phyloP scores from a whole-genome alignment of 2,329 filamentous ascomycete genomes.

The Cladosporium sp. region DNA sequence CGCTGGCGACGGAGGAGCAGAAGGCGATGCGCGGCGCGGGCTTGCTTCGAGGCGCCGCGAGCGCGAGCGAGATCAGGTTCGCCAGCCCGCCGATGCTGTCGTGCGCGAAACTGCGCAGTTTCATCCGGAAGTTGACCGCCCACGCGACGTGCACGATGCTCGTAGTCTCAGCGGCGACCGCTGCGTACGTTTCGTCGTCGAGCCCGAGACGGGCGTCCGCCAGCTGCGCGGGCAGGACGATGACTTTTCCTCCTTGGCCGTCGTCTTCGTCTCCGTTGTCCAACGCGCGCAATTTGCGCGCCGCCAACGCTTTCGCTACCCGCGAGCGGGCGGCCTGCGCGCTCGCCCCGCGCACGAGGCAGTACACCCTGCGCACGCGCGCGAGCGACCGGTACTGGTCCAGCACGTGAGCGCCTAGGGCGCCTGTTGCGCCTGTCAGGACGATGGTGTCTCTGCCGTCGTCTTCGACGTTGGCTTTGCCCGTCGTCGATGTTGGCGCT shows the following conservation, averaged over 20 bases:
- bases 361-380: conserved; percentile 45
- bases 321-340: conserved; percentile 38
- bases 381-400: conserved; percentile 36
- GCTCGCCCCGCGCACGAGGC: conserved; percentile 48
- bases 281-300: conserved; percentile 30
- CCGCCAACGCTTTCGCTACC: conserved; percentile 39
- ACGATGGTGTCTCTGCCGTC: conserved; percentile 25
- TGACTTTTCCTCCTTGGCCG: conserved; percentile 33
- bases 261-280: conserved; percentile 11
- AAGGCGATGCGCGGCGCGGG: conserved; percentile 39
- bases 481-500: not conserved
- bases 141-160: conserved; percentile 58
- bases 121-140: conserved; percentile 58
- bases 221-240: conserved; percentile 45
- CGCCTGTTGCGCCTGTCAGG: conserved; percentile 47
- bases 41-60: conserved; percentile 24
- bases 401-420: conserved; percentile 48
- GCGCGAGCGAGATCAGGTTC: conserved; percentile 44
- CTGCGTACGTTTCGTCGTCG: conserved; percentile 33
- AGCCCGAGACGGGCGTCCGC: conserved; percentile 46
- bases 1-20: conserved; percentile 48
- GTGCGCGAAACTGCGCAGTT: conserved; percentile 49
- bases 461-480: conserved; percentile 6
- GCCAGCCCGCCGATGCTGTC: conserved; percentile 46
- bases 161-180: conserved; percentile 40